These are phyloP conservation scores for Penicillium ucsense DNA, from an alignment of 495 filamentous ascomycete genomes.

Conservation along the genomic window DNA sequence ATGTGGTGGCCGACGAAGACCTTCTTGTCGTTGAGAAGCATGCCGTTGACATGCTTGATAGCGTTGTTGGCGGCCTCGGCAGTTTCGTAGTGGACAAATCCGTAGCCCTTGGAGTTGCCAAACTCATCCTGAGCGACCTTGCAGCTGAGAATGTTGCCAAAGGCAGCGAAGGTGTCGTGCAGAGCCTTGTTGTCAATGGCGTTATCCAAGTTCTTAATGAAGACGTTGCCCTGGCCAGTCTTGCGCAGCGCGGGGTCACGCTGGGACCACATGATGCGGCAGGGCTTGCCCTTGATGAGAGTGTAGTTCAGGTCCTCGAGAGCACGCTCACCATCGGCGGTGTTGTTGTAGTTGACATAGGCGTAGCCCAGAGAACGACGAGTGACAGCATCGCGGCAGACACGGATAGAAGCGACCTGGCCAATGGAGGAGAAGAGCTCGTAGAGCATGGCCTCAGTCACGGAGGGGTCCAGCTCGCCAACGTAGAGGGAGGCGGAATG, in stretches of 20 bases:
- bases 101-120: constrained; percentile 94
- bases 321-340: constrained; percentile 90
- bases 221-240: constrained; percentile 98
- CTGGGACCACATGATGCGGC: constrained; percentile 99
- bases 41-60: constrained; percentile 99
- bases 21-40: constrained; percentile 99
- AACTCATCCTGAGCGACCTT: constrained; percentile 98
- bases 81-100: constrained; percentile 99
- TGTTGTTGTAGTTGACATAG: constrained; percentile 99
- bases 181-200: constrained; percentile 99
- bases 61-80: constrained; percentile 92
- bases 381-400: constrained; percentile 98
- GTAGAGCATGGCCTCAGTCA: constrained; percentile 99
- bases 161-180: constrained; percentile 98
- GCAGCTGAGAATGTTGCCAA: constrained; percentile 98
- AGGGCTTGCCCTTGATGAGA: constrained; percentile 94
- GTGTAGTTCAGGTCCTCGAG: constrained; percentile 99
- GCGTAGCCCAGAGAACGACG: constrained; percentile 98
- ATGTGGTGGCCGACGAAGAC: constrained; percentile 99
- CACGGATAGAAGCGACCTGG: constrained; percentile 97
- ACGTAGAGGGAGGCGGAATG: constrained; percentile 97
- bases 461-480: constrained; percentile 91
- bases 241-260: constrained; percentile 98
- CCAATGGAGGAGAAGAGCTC: constrained; percentile 99
- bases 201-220: constrained; percentile 99